Base-by-base conservation (phyloP, 441 rosid genomes). In the Sinapis alba region DNA sequence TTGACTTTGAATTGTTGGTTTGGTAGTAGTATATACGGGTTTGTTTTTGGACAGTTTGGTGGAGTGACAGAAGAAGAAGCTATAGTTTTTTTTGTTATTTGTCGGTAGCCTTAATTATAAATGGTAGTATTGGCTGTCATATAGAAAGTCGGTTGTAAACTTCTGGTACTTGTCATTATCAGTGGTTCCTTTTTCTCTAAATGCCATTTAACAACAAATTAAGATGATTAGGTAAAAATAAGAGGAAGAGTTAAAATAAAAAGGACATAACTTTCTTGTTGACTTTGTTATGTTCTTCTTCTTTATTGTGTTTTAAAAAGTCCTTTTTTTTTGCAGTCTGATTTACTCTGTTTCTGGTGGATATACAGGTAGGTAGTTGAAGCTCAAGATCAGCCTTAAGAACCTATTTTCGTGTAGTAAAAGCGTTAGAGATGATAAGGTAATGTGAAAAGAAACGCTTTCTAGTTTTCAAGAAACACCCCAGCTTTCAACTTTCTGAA, bases 81-180 rank as follows among this genome's bases (percentile, higher is more conserved):
- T 50, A 59, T 12, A 47, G 5, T 20, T 20, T 8, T 7, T 67
- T 27, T 6, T 27, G 4, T 30, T 36, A 36, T 36, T 69, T 69
- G 79, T 76, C 74, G 79, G 78, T 68, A 68, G 69, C 8, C 5
- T 16, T 70, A 30, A 28, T 57, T 45, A 27, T 57, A 58, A 28
- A 19, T 18, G n/a, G 16, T 43, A 6, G 10, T 3, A 62, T 3
- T 38, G 27, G 47, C 13, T 73, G 24, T 43, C 71, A 53, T 66
- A 15, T 30, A 67, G 62, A 27, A 74, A 68, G 41, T 23, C 73
- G 47, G 74, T 75, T 72, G 32, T 9, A 69, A 60, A 60, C 24
- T 38, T 75, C 47, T 62, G 79, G 75, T 76, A 76, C 67, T 70
- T 57, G 75, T 76, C 80, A 64, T 57, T 70, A 76, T 76, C 80